A percentile compares a stretch with the other conserved stretches of the same genome.
These are phyloP conservation scores for Blastomyces percursus DNA, from an alignment of 2,329 filamentous ascomycete genomes.

Conservation along the genomic window DNA sequence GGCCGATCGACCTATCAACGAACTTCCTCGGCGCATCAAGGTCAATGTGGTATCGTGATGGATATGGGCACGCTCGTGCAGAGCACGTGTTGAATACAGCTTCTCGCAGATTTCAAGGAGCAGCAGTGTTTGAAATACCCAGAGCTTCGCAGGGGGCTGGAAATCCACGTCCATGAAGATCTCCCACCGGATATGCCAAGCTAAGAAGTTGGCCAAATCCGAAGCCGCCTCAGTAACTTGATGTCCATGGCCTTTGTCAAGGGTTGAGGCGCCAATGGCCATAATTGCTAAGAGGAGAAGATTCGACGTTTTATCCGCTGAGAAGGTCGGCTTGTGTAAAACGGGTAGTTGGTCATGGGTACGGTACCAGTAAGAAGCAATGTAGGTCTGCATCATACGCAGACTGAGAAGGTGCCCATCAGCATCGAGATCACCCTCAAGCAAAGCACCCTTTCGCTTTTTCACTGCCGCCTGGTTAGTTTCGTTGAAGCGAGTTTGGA, in stretches of 20 bases:
- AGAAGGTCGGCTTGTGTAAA: constrained; percentile 87
- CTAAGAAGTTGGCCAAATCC: constrained; percentile 77
- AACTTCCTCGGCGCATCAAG: constrained; percentile 85
- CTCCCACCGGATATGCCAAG: constrained; percentile 90
- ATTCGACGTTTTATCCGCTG: constrained; percentile 73
- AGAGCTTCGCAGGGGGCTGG: constrained; percentile 82
- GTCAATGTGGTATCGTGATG: constrained; percentile 94
- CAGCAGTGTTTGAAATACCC: constrained; percentile 86
- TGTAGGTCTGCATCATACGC: constrained; percentile 92
- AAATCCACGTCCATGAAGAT: constrained; percentile 89
- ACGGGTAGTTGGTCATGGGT: constrained; percentile 93
- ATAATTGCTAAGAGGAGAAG: constrained; percentile 80
- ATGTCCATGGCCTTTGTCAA: constrained; percentile 70
- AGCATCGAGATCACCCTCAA: constrained; percentile 63
- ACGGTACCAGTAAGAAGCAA: constrained; percentile 86
- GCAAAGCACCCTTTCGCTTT: constrained; percentile 62
- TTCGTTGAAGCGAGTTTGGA: constrained; percentile 71
- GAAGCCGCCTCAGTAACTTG: constrained; percentile 66
- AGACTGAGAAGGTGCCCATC: constrained; percentile 59
- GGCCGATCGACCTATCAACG: constrained; percentile 73
- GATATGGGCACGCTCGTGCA: constrained; percentile 92
- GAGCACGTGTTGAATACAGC: constrained; percentile 83
- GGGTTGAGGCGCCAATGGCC: constrained; percentile 78
- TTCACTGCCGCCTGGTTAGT: constrained; percentile 62
- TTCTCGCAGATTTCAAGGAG: constrained; percentile 93